Evolutionary conservation across 148 eudicot species (phyloP).

Genomic region (Amaranthus palmeri): DNA sequence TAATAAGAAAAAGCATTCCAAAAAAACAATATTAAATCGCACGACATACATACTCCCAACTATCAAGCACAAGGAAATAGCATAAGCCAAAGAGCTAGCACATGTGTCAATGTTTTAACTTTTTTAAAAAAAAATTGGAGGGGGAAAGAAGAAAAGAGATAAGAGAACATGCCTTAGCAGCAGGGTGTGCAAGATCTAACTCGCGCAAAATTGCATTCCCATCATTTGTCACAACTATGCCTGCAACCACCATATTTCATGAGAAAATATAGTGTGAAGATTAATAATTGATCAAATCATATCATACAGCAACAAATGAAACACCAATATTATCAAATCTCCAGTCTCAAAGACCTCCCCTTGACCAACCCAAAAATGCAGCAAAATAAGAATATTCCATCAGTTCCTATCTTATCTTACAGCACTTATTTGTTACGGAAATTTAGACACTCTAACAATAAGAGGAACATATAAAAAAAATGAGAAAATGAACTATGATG

Average conservation of each 20-base stretch:
- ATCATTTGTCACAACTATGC: slow-evolving; percentile 95
- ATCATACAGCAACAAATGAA: neutral
- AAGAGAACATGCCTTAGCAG: slow-evolving; percentile 66
- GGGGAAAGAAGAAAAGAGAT: neutral
- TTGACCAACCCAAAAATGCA: neutral
- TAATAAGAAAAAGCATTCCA: neutral
- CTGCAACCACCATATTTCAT: slow-evolving; percentile 33
- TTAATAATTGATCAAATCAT: neutral
- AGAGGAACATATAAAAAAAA: neutral
- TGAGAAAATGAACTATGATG: neutral
- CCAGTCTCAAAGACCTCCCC: neutral
- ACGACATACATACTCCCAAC: neutral
- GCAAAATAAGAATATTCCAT: neutral
- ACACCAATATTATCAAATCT: neutral
- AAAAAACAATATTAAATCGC: neutral
- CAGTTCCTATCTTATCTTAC: neutral
- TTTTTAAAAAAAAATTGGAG: too few relatives aligned
- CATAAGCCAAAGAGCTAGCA: too few relatives aligned
- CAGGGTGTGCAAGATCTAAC: slow-evolving; percentile 95
- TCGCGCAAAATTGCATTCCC: slow-evolving; percentile 96
- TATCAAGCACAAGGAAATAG: neutral
- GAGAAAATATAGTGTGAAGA: neutral
- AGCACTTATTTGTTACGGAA: neutral
- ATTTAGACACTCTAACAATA: too few relatives aligned
- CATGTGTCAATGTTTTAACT: neutral